Evolutionary conservation across 768 basidiomycete species (phyloP).

Genomic region (Macrolepiota dolichaula): DNA sequence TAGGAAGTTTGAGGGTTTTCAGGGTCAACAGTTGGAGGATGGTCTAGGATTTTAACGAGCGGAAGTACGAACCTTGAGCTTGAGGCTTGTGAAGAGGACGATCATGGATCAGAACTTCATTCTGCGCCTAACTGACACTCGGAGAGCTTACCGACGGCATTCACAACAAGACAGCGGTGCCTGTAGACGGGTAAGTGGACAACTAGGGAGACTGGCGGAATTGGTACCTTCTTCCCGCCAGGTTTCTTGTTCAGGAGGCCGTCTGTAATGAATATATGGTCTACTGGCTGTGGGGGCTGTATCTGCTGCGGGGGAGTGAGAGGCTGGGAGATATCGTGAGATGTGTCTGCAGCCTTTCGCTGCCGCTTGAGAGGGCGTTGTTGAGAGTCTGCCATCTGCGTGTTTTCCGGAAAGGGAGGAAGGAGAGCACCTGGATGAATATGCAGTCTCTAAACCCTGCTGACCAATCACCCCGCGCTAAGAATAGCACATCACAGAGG

Average conservation of each 20-base stretch:
- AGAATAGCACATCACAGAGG: conserved; percentile 2
- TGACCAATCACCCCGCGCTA: conserved; percentile 4
- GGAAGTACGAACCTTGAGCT: conserved; percentile 47
- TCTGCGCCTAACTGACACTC: conserved; percentile 6
- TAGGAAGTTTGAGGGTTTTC: conserved; percentile 7
- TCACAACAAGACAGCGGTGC: conserved; percentile 61
- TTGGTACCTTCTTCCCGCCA: conserved; percentile 42
- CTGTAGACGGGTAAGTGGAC: conserved; percentile 22
- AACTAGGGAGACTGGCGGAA: neutral
- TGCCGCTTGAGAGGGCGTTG: conserved; percentile 44
- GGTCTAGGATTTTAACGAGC: conserved; percentile 5
- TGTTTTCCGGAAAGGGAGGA: conserved; percentile 11
- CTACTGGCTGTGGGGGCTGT: conserved; percentile 30
- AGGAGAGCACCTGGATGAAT: conserved; percentile 1
- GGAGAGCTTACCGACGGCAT: conserved; percentile 46
- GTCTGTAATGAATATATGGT: conserved; percentile 52
- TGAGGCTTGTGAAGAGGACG: conserved; percentile 33
- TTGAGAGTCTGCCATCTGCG: conserved; percentile 14
- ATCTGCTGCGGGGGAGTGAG: conserved; percentile 21
- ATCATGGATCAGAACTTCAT: conserved; percentile 12
- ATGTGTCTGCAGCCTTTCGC: conserved; percentile 30
- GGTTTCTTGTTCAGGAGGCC: conserved; percentile 41
- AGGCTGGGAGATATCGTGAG: conserved; percentile 15
- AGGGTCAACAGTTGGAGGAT: conserved; percentile 10
- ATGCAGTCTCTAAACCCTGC: neutral